Conservation (phyloP, 2,329 filamentous ascomycete genomes). For the Gyromitra esculenta region DNA sequence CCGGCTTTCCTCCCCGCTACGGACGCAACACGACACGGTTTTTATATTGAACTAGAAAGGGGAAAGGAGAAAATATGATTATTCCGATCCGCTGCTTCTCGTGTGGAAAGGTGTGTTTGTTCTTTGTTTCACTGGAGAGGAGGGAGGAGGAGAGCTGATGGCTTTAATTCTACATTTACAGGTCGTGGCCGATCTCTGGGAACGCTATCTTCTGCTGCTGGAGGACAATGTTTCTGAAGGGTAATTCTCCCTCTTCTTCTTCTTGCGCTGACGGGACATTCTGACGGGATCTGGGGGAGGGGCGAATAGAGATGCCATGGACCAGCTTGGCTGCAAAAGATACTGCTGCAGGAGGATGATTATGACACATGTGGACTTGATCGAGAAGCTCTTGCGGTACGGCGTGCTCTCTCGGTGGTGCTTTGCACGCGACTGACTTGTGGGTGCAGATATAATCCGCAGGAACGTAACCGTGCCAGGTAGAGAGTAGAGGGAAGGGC, state of each 20-base stretch:
- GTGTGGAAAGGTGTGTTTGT: slow-evolving; percentile 86
- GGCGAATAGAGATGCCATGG: slow-evolving; percentile 83
- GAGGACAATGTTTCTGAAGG: slow-evolving; percentile 79
- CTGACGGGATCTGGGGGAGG: slow-evolving; percentile 14
- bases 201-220: slow-evolving; percentile 89
- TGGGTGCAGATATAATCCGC: slow-evolving; percentile 63
- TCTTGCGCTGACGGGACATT: neutral
- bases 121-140: slow-evolving; percentile 21
- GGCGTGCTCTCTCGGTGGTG: slow-evolving; percentile 66
- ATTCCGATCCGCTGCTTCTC: slow-evolving; percentile 99
- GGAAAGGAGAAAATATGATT: slow-evolving; percentile 73
- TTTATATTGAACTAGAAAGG: neutral
- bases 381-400: slow-evolving; percentile 96
- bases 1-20: neutral
- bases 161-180: slow-evolving; percentile 63
- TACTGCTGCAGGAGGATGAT: slow-evolving; percentile 99
- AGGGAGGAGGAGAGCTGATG: slow-evolving; percentile 51
- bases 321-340: slow-evolving; percentile 88
- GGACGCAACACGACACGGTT: neutral
- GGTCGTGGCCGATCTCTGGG: slow-evolving; percentile 98
- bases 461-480: slow-evolving; percentile 62
- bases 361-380: slow-evolving; percentile 98
- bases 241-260: slow-evolving; percentile 64
- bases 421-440: slow-evolving; percentile 46
- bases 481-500: neutral